Evolutionary conservation across 805 yeast species (phyloP).

Genomic region (Metschnikowia shivogae): DNA sequence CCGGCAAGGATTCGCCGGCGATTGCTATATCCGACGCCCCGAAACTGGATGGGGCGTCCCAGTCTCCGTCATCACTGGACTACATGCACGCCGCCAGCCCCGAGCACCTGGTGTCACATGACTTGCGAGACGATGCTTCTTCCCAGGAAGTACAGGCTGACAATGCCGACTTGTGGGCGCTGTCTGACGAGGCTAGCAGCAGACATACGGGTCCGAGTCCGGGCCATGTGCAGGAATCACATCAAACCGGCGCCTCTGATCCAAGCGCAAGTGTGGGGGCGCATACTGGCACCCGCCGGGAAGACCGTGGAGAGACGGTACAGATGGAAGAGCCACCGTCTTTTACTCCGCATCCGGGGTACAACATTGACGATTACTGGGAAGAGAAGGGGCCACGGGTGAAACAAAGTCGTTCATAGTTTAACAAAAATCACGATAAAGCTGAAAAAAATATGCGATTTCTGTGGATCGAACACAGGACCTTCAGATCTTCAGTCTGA

Average conservation of each 20-base stretch:
- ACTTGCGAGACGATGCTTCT: constrained; percentile 1
- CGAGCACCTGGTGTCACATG: not conserved
- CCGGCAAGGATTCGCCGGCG: not conserved
- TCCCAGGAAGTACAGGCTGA: not conserved
- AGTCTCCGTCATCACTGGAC: no score
- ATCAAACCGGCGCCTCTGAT: no score
- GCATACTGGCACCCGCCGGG: no score
- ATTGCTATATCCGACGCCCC: not conserved
- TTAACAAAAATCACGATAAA: not conserved
- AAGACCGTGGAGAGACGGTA: no score
- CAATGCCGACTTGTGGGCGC: not conserved
- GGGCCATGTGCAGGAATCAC: not conserved
- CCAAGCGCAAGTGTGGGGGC: no score
- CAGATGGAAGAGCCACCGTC: constrained; percentile 32
- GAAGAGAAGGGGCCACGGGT: constrained; percentile 24
- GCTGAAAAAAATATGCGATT: constrained; percentile 15
- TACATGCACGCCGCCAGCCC: no score
- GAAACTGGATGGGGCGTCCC: no score
- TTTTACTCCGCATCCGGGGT: constrained; percentile 46
- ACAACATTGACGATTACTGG: constrained; percentile 44
- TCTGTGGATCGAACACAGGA: constrained; percentile 23
- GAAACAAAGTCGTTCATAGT: no score
- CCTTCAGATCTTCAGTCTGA: constrained; percentile 18
- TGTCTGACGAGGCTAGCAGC: constrained; percentile 1
- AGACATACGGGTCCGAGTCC: not conserved